Evolutionary conservation across 805 yeast species (phyloP).

Genomic region (Hanseniaspora lachancei): DNA sequence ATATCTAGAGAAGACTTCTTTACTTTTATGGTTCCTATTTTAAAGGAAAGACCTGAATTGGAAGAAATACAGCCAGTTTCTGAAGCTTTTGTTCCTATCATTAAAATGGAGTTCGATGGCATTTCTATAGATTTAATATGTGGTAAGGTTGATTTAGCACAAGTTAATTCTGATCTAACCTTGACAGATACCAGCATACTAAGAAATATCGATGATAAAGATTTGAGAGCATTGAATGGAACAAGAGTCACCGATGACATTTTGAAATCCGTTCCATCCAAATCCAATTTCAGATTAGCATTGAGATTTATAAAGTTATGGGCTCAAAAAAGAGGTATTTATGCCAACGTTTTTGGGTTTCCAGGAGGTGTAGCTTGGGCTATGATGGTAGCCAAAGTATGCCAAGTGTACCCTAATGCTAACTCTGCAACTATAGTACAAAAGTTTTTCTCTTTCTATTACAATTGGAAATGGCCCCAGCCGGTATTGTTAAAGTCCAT

Average conservation of each 20-base stretch:
- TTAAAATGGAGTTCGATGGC: slow-evolving; percentile 75
- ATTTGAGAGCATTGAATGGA: slow-evolving; percentile 81
- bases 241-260: slow-evolving; percentile 96
- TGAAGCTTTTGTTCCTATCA: slow-evolving; percentile 95
- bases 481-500: slow-evolving; percentile 86
- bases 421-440: slow-evolving; percentile 84
- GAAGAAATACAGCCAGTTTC: slow-evolving; percentile 90
- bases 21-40: slow-evolving; percentile 56
- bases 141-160: slow-evolving; percentile 71
- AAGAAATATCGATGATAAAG: slow-evolving; percentile 80
- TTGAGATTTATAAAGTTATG: slow-evolving; percentile 85
- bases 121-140: slow-evolving; percentile 86
- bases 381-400: slow-evolving; percentile 93
- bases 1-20: slow-evolving; percentile 84
- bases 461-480: slow-evolving; percentile 97
- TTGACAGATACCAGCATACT: slow-evolving; percentile 74
- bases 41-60: slow-evolving; percentile 63
- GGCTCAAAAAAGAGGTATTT: slow-evolving; percentile 92
- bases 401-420: slow-evolving; percentile 93
- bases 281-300: slow-evolving; percentile 84
- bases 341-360: slow-evolving; percentile 90
- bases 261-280: slow-evolving; percentile 76
- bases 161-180: slow-evolving; percentile 62
- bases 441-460: slow-evolving; percentile 72
- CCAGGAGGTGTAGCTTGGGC: slow-evolving; percentile 99